phyloP scores from a whole-genome alignment of 2,329 filamentous ascomycete species.

The Fusarium clavum region DNA sequence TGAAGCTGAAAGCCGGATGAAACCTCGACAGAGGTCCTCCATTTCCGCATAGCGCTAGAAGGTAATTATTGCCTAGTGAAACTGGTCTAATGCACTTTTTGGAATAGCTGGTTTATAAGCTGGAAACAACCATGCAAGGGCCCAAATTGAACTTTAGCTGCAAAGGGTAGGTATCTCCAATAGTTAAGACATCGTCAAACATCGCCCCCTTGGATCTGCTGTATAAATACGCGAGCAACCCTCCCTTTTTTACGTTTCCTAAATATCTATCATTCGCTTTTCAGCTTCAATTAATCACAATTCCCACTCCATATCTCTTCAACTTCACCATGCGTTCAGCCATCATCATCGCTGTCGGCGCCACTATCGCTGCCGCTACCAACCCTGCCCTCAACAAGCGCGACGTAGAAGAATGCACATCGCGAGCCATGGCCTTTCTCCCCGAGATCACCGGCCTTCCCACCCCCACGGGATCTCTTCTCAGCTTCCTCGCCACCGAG shows the following conservation, averaged over 20 bases:
- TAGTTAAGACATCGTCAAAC: not conserved
- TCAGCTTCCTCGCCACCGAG: slow-evolving; percentile 34
- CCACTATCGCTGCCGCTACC: slow-evolving; percentile 18
- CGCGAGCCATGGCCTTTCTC: slow-evolving; percentile 34
- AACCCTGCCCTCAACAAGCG: slow-evolving; percentile 32
- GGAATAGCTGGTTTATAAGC: not conserved
- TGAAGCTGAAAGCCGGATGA: not conserved
- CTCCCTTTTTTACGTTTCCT: not conserved
- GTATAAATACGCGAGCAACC: not conserved
- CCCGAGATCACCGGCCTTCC: slow-evolving; percentile 40
- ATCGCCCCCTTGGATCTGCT: not conserved
- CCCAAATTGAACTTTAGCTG: not conserved
- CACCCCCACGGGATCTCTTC: slow-evolving; percentile 32
- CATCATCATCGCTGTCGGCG: slow-evolving; percentile 25
- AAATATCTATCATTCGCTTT: not conserved
- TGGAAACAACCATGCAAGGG: slow-evolving; percentile 1
- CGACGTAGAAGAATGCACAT: slow-evolving; percentile 34
- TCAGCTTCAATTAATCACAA: not conserved
- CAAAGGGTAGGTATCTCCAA: not conserved
- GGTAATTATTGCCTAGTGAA: not conserved
- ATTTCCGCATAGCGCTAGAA: not conserved
- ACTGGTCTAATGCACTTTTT: not conserved
- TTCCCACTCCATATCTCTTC: too few species aligned
- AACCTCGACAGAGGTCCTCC: not conserved
- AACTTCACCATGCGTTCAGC: slow-evolving; percentile 22